These are phyloP conservation scores for Agaricus sinodeliciosus DNA, from an alignment of 768 basidiomycete genomes.

Conservation along the genomic window DNA sequence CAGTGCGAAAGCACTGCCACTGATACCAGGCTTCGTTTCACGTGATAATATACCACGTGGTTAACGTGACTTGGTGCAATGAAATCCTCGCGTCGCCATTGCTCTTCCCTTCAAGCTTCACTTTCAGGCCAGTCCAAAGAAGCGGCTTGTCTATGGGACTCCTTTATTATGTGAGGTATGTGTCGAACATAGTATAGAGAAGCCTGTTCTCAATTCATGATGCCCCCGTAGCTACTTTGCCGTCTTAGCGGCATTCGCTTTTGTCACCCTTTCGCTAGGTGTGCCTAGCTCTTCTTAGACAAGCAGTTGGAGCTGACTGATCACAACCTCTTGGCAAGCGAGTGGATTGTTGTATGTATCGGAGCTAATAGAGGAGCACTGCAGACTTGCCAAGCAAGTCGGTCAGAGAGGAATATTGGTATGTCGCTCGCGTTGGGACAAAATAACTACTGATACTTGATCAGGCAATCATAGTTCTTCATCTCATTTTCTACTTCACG, in stretches of 20 bases:
- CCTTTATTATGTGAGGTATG: conserved; percentile 58
- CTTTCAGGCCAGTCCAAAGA: conserved; percentile 2
- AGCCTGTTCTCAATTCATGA: neutral
- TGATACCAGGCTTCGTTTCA: conserved; percentile 8
- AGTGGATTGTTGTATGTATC: conserved; percentile 92
- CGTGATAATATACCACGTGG: conserved; percentile 14
- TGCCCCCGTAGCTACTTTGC: conserved; percentile 59
- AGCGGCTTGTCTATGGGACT: conserved; percentile 35
- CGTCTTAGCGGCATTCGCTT: conserved; percentile 71
- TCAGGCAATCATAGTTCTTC: conserved; percentile 77
- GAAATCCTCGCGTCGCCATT: neutral
- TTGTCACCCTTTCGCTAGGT: conserved; percentile 92
- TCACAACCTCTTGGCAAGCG: conserved; percentile 39
- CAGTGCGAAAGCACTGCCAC: conserved; percentile 8
- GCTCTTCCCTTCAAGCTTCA: neutral
- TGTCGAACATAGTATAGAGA: neutral
- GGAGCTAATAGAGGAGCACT: conserved; percentile 93
- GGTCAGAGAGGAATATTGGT: conserved; percentile 90
- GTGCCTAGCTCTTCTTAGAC: conserved; percentile 17
- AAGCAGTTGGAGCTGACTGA: neutral
- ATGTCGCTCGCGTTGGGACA: conserved; percentile 20
- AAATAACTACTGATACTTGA: conserved; percentile 4
- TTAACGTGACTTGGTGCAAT: conserved; percentile 4
- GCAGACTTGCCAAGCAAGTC: conserved; percentile 69
- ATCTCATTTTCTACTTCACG: conserved; percentile 67